A percentile compares a stretch with the other conserved stretches of the same genome.
Evolutionary conservation across 2,329 filamentous ascomycete genomes (phyloP).

Genomic region (Aspergillus tanneri): DNA sequence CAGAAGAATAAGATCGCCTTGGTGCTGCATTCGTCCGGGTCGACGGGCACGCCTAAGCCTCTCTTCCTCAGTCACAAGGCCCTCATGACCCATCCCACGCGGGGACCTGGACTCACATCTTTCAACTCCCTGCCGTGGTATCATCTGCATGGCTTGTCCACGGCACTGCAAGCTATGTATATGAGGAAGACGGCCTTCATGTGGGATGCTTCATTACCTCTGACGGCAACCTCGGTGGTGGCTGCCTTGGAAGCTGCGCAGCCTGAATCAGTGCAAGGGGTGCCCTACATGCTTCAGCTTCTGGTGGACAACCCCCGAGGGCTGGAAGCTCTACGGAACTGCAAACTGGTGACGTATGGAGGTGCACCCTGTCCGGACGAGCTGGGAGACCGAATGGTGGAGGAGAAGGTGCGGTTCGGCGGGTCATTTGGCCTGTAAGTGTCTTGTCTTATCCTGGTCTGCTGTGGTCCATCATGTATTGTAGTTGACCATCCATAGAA

Average conservation of each 20-base stretch:
- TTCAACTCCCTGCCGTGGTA: constrained; percentile 49
- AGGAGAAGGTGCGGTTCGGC: constrained; percentile 38
- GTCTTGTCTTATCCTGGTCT: neutral
- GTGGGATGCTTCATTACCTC: constrained; percentile 42
- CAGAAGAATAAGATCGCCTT: constrained; percentile 36
- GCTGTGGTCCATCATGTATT: neutral
- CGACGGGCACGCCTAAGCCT: constrained; percentile 50
- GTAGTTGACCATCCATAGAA: constrained; percentile 30
- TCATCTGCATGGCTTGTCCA: constrained; percentile 46
- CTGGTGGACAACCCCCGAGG: constrained; percentile 40
- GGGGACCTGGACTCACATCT: constrained; percentile 39
- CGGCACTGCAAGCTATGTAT: constrained; percentile 47
- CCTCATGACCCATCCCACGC: constrained; percentile 38
- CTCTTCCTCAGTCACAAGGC: constrained; percentile 45
- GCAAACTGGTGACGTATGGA: constrained; percentile 43
- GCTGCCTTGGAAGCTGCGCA: constrained; percentile 37
- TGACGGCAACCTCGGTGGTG: constrained; percentile 40
- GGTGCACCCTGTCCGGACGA: constrained; percentile 46
- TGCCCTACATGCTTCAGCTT: constrained; percentile 45
- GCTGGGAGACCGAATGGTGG: constrained; percentile 41
- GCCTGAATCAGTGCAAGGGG: constrained; percentile 44
- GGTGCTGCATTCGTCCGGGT: constrained; percentile 52
- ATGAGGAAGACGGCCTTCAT: constrained; percentile 44
- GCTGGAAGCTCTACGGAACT: constrained; percentile 36
- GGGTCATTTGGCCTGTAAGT: constrained; percentile 45